phyloP scores from a whole-genome alignment of 1,284 basidiomycete species.

The Heterobasidion irregulare region DNA sequence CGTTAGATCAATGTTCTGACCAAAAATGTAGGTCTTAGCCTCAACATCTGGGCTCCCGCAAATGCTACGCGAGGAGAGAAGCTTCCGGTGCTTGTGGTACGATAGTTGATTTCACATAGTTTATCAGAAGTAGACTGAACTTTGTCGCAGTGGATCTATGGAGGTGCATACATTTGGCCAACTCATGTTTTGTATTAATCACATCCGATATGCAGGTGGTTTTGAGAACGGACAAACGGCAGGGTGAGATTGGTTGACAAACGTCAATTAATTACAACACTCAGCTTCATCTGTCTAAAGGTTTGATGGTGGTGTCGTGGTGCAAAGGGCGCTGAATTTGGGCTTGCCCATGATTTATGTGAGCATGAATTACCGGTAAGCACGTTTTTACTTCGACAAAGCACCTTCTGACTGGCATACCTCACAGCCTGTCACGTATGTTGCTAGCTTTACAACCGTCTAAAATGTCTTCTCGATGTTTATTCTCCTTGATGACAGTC shows the following conservation, averaged over 20 bases:
- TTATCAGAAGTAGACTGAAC: background rate
- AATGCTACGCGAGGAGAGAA: background rate
- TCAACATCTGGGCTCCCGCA: background rate
- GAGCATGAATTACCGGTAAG: conserved; percentile 25
- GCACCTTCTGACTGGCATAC: too few relatives aligned
- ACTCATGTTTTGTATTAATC: background rate
- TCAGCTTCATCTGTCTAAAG: conserved; percentile 5
- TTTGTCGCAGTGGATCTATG: conserved; percentile 12
- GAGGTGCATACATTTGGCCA: conserved; percentile 13
- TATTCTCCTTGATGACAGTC: too few relatives aligned
- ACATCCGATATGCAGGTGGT: conserved; percentile 15
- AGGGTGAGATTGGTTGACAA: conserved; percentile 1
- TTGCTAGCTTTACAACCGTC: too few relatives aligned
- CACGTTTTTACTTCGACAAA: background rate
- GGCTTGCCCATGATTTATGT: conserved; percentile 23
- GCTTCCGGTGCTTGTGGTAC: conserved; percentile 3
- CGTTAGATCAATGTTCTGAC: background rate
- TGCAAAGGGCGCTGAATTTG: conserved; percentile 25
- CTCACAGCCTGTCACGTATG: too few relatives aligned
- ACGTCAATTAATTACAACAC: background rate
- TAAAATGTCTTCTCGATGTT: too few relatives aligned
- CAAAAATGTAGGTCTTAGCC: background rate
- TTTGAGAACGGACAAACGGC: conserved; percentile 21
- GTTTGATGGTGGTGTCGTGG: conserved; percentile 18
- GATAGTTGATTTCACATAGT: background rate